Conservation (phyloP, 805 yeast species). For the Wickerhamomyces canadensis region DNA sequence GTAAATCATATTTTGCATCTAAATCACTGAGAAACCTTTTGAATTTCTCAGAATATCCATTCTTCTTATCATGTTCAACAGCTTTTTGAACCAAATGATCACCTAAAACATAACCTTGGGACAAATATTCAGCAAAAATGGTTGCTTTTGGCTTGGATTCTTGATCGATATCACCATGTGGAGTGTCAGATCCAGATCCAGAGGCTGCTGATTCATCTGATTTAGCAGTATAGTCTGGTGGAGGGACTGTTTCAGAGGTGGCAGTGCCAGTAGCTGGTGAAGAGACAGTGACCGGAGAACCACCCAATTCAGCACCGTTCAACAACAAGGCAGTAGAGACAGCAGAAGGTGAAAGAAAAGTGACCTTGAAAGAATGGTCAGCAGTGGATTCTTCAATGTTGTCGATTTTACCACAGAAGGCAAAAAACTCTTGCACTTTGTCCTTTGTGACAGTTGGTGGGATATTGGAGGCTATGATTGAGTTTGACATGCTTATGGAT, state of each 20-base stretch:
- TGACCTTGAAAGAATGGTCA: conserved; percentile 33
- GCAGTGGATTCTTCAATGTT: conserved; percentile 15
- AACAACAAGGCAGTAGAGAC: conserved; percentile 64
- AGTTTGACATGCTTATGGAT: neutral
- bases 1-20: conserved; percentile 57
- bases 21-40: conserved; percentile 46
- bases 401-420: conserved; percentile 62
- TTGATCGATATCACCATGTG: conserved; percentile 47
- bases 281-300: conserved; percentile 44
- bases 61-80: conserved; percentile 55
- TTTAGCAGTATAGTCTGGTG: conserved; percentile 10
- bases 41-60: conserved; percentile 56
- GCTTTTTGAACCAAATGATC: conserved; percentile 59
- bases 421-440: conserved; percentile 60
- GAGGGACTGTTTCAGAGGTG: conserved; percentile 17
- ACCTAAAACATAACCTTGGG: conserved; percentile 66
- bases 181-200: no score
- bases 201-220: conserved; percentile 3
- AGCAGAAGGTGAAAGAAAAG: conserved; percentile 54
- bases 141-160: conserved; percentile 75
- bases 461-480: conserved; percentile 49
- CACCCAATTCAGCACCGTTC: conserved; percentile 70
- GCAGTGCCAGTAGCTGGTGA: conserved; percentile 20
- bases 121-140: conserved; percentile 67
- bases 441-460: conserved; percentile 43